A percentile compares a stretch with the other conserved stretches of the same genome.
Conservation (phyloP, 441 rosid genomes). For the Aquilaria agallochum region DNA sequence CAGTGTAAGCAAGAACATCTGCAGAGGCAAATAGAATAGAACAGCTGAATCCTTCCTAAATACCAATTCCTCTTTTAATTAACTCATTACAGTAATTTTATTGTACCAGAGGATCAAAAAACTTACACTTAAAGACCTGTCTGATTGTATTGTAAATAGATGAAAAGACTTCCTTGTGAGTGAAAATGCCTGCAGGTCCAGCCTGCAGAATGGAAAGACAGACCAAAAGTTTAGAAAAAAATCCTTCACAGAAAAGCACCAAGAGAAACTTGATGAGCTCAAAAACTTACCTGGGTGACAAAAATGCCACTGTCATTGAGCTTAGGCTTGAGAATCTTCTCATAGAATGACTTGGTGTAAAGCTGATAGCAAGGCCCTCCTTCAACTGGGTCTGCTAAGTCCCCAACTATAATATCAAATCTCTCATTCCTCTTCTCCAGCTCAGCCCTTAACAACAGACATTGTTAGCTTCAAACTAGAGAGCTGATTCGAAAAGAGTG, state of each 20-base stretch:
- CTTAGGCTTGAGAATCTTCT: slow-evolving; percentile 69
- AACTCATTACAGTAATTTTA: neutral
- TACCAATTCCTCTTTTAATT: neutral
- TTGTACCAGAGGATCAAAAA: neutral
- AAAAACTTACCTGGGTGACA: slow-evolving; percentile 66
- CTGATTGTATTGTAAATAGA: slow-evolving; percentile 87
- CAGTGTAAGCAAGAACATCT: slow-evolving; percentile 88
- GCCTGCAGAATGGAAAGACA: slow-evolving; percentile 43
- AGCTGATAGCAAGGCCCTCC: slow-evolving; percentile 98
- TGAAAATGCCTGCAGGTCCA: slow-evolving; percentile 95
- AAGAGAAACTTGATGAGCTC: neutral
- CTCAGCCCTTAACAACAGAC: slow-evolving; percentile 54
- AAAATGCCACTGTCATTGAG: slow-evolving; percentile 75
- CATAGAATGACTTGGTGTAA: slow-evolving; percentile 88
- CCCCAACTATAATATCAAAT: slow-evolving; percentile 87
- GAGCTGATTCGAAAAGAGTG: neutral
- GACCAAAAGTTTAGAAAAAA: neutral
- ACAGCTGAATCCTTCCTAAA: neutral
- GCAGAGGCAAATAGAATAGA: slow-evolving; percentile 15
- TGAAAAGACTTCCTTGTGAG: slow-evolving; percentile 89
- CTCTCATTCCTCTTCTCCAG: slow-evolving; percentile 64
- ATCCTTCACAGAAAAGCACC: neutral
- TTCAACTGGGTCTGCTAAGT: slow-evolving; percentile 94
- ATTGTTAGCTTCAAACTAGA: slow-evolving; percentile 1
- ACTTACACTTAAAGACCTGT: slow-evolving; percentile 89